Evolutionary conservation across 768 basidiomycete genomes (phyloP).

Genomic region (Lactarius hatsudake): DNA sequence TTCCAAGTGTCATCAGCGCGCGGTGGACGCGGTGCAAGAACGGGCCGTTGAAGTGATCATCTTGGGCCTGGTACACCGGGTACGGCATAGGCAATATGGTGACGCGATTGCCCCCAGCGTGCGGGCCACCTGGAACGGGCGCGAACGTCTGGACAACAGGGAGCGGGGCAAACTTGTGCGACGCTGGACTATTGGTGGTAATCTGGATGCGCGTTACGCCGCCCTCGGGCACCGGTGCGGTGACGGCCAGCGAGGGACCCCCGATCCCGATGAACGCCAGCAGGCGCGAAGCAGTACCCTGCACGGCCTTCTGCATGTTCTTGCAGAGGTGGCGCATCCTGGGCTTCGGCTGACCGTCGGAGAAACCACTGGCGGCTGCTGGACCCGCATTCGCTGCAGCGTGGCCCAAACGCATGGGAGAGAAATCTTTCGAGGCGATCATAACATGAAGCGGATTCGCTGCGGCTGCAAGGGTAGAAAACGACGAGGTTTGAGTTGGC

Average conservation of each 20-base stretch:
- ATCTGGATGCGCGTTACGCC: conserved; percentile 10
- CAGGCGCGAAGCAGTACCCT: conserved; percentile 16
- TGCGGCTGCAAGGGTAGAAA: conserved; percentile 2
- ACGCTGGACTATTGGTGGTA: not conserved
- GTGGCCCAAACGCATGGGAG: conserved; percentile 22
- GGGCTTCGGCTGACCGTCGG: conserved; percentile 8
- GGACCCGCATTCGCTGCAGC: conserved; percentile 9
- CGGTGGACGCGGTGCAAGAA: conserved; percentile 50
- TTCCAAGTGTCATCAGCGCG: conserved; percentile 67
- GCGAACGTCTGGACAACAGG: not conserved
- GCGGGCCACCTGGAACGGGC: not conserved
- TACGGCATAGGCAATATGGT: not conserved
- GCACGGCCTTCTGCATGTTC: conserved; percentile 22
- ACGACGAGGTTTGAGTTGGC: not conserved
- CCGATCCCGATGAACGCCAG: conserved; percentile 20
- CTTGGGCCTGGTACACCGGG: conserved; percentile 30
- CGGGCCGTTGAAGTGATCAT: conserved; percentile 25
- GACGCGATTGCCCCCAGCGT: not conserved
- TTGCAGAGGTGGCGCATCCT: conserved; percentile 26
- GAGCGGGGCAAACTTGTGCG: not conserved
- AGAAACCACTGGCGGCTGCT: not conserved
- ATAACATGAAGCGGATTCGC: conserved; percentile 17
- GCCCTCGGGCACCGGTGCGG: conserved; percentile 1
- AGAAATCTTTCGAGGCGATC: conserved; percentile 18
- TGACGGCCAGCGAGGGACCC: conserved; percentile 2